These are phyloP conservation scores for Asterionellopsis glacialis DNA, from an alignment of 108 stramenopile species.

Conservation along the genomic window DNA sequence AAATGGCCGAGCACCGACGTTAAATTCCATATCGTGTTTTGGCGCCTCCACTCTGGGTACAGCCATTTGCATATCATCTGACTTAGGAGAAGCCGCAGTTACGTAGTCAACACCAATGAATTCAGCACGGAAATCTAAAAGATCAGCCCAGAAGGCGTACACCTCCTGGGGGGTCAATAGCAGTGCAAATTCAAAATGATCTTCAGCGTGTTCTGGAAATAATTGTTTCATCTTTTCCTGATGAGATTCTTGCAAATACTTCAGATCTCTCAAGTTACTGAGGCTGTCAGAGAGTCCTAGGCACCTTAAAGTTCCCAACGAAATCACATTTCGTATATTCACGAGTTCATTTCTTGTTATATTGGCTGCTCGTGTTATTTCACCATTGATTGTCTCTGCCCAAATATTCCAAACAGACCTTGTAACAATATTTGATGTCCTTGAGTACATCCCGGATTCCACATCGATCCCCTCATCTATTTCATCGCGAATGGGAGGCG, in stretches of 20 bases:
- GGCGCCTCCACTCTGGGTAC: too few species aligned
- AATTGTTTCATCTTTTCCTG: constrained; percentile 29
- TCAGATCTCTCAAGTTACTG: constrained; percentile 19
- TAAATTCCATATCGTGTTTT: too few species aligned
- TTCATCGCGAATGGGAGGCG: too few species aligned
- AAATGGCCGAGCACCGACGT: too few species aligned
- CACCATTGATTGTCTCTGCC: neutral
- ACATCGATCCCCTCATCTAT: too few species aligned
- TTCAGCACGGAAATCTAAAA: constrained; percentile 81
- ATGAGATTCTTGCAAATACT: constrained; percentile 32
- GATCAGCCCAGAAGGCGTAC: constrained; percentile 72
- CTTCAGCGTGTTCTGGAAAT: constrained; percentile 1
- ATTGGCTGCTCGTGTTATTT: constrained; percentile 1
- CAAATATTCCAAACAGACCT: too few species aligned
- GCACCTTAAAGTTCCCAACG: too few species aligned
- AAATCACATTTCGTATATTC: neutral
- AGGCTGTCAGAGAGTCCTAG: too few species aligned
- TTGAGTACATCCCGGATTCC: too few species aligned
- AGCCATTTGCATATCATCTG: too few species aligned
- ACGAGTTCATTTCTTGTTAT: neutral
- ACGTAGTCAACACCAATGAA: constrained; percentile 26
- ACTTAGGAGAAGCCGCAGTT: too few species aligned
- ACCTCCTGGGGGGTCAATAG: constrained; percentile 69
- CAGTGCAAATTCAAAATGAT: constrained; percentile 74
- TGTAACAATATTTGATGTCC: too few species aligned